Base-by-base conservation (phyloP, 768 basidiomycete genomes). In the Asterophora lycoperdoides region DNA sequence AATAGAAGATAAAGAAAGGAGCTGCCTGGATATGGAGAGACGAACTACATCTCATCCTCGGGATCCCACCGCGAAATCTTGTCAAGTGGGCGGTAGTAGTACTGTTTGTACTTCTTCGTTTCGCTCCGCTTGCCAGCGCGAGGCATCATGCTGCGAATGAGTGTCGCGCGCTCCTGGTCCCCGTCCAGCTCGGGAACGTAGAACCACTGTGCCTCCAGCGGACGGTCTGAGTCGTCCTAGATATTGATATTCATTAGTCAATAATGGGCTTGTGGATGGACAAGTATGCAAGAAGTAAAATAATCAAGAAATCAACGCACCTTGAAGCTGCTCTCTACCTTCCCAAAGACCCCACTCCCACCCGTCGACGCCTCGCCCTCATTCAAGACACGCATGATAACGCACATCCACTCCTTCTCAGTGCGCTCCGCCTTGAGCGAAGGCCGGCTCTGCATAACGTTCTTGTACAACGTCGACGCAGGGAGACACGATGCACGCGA, bases 71-170 rank as follows among this genome's bases (percentile, higher is more conserved):
- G 70, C 37, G 80, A 78, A 18, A 84, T 81, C 68, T 85, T 89
- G 26, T 69, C 83, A 51, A 90, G 65, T 8, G 88, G 88, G 23
- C 75, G 74, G 68, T 82, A 90, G 66, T 90, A 91, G 67, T 91
- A 91, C 63, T 88, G 84, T 64, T 90, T 90, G 53, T 84, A 86
- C 68, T 88, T 84, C 75, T 84, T 89, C 63, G 86, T 90, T 66
- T 80, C 85, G 40, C 68, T 81, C 46, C 88, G 69, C 67, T 89
- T 90, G 46, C 74, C 84, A 17, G 81, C 77, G 11, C 84, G 78
- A 1, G 85, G 85, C 85, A 87, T 86, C 73, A 87, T 80, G 52
- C 79, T 81, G 58, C 71, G 65, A 48, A 89, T 77, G 51, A 88
- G 64, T 55, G 70, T 63, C 26, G 86, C 86, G n/a, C 86, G 74